A percentile compares a stretch with the other conserved stretches of the same genome.
Conservation (phyloP, 139 green algal species). For the Raphidocelis subcapitata region DNA sequence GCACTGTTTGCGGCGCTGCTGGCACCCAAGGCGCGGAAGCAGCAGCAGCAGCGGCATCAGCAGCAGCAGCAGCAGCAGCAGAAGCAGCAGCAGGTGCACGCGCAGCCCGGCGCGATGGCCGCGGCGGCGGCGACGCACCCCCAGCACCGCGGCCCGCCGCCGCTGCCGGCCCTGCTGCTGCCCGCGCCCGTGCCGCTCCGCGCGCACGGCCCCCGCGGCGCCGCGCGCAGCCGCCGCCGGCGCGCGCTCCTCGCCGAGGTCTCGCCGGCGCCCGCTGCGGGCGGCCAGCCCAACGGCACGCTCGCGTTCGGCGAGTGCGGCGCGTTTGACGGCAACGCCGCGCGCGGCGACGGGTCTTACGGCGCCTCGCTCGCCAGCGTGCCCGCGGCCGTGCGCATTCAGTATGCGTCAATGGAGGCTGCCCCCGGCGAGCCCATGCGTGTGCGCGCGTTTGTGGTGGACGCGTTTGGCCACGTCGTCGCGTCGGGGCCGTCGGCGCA, state of each 20-base stretch:
- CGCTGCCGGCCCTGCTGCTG: not conserved
- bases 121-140: too few species aligned
- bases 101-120: not conserved
- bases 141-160: too few species aligned
- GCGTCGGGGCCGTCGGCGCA: conserved; percentile 10
- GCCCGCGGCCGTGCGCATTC: conserved; percentile 12
- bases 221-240: not conserved
- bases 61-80: not conserved
- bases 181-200: not conserved
- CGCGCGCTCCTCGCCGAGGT: not conserved
- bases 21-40: not conserved
- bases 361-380: conserved; percentile 16
- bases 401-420: not conserved
- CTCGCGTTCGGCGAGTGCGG: conserved; percentile 11
- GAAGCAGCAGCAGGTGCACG: not conserved
- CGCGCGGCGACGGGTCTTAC: conserved; percentile 4
- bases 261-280: not conserved
- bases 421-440: conserved; percentile 13
- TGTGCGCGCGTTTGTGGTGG: conserved; percentile 12
- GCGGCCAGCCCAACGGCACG: not conserved
- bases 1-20: not conserved
- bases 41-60: not conserved
- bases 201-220: not conserved
- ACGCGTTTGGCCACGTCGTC: conserved; percentile 23
- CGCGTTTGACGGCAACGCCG: conserved; percentile 9